Conservation (phyloP, 768 basidiomycete genomes). For the Holtermannia corniformis region DNA sequence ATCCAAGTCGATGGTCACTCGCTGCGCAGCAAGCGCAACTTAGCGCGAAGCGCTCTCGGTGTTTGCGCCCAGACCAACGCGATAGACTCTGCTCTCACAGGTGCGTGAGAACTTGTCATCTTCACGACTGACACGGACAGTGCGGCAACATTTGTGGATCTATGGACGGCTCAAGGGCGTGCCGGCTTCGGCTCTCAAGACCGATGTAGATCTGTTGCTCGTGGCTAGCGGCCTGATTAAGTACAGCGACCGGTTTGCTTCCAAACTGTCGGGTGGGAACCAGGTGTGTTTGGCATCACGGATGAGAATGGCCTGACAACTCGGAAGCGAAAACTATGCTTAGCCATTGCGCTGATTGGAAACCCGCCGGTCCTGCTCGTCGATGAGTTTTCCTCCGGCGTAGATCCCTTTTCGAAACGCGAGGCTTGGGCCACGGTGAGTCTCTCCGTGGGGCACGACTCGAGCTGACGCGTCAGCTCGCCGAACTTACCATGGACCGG, state of each 20-base stretch:
- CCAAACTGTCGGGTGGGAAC: constrained; percentile 67
- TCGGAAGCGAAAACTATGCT: constrained; percentile 51
- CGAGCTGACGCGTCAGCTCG: constrained; percentile 10
- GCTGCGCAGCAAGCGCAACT: constrained; percentile 55
- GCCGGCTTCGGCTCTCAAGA: constrained; percentile 47
- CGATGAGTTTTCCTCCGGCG: constrained; percentile 74
- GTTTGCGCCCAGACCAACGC: constrained; percentile 80
- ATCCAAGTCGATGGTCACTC: constrained; percentile 59
- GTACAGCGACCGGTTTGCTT: constrained; percentile 64
- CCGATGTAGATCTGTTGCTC: constrained; percentile 54
- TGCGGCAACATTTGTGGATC: constrained; percentile 61
- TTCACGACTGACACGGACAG: constrained; percentile 4
- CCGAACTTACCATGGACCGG: constrained; percentile 18
- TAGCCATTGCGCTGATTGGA: constrained; percentile 67
- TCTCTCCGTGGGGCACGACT: constrained; percentile 51
- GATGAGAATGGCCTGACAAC: not conserved
- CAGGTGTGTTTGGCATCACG: constrained; percentile 40
- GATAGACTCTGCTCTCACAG: constrained; percentile 66
- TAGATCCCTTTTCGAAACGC: constrained; percentile 72
- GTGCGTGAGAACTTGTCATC: not conserved
- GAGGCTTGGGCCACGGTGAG: constrained; percentile 72
- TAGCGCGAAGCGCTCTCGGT: constrained; percentile 60
- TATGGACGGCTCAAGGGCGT: constrained; percentile 70
- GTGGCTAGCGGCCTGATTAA: constrained; percentile 50
- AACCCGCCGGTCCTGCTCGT: constrained; percentile 70